These are phyloP conservation scores for Mucor lusitanicus DNA, from an alignment of 371 early-diverging fungal species.

Conservation along the genomic window DNA sequence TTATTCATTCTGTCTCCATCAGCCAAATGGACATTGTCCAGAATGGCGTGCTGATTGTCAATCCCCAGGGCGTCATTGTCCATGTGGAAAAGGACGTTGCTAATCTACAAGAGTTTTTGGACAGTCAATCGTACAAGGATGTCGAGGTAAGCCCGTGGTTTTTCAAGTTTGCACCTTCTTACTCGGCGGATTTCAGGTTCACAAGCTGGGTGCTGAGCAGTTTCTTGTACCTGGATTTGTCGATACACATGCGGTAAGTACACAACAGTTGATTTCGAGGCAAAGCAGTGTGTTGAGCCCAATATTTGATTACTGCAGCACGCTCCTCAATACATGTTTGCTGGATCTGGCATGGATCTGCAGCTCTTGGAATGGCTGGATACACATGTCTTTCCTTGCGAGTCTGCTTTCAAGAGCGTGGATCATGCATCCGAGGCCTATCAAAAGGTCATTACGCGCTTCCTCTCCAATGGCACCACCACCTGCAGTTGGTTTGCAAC, in stretches of 20 bases:
- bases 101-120: constrained; percentile 27
- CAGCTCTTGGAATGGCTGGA: constrained; percentile 90
- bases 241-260: constrained; percentile 82
- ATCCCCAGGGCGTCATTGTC: constrained; percentile 56
- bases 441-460: constrained; percentile 60
- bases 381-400: constrained; percentile 85
- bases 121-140: constrained; percentile 4
- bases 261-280: not conserved
- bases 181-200: constrained; percentile 30
- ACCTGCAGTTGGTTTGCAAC: constrained; percentile 92
- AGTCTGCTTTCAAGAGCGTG: constrained; percentile 65
- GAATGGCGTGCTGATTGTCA: constrained; percentile 61
- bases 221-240: constrained; percentile 88
- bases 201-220: constrained; percentile 52
- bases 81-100: constrained; percentile 48
- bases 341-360: constrained; percentile 87
- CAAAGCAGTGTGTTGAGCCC: not conserved
- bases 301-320: constrained; percentile 50
- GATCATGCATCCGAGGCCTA: constrained; percentile 71
- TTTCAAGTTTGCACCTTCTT: no score
- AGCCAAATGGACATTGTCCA: constrained; percentile 57
- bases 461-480: constrained; percentile 82
- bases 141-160: constrained; percentile 20
- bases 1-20: constrained; percentile 69
- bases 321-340: constrained; percentile 91